Base-by-base conservation (phyloP, 164 flowering plant genomes). In the Umbellularia californica region DNA sequence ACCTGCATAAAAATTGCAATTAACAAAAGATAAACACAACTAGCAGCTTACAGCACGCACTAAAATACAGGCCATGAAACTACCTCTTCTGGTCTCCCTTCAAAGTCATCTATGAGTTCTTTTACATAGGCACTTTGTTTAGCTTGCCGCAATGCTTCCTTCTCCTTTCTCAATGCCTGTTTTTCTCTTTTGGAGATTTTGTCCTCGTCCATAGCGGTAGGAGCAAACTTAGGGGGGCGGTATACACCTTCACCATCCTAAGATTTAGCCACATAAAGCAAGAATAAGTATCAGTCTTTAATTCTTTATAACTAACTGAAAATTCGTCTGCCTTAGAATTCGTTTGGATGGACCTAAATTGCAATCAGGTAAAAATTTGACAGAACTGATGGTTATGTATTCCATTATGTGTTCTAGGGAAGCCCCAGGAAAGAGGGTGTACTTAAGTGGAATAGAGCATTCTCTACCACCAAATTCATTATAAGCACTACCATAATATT, bases 1-100 rank as follows among this genome's bases (percentile, higher is more conserved):
- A 91, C 75, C 98, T 95, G 90, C 30, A 72, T 19, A 58, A 30
- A 23, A 65, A 25, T n/a, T 17, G 13, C 10, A 35, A 15, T 52
- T 50, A 80, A 65, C 28, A 27, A 24, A 20, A 73, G 20, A 22
- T 12, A n/a, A 33, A 72, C 24, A 62, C 41, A 10, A 23, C 52
- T 24, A 72, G 5, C 14, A 69, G 2, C 19, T 33, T 67, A 33
- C 27, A 25, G 25, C 25, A 52, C 20, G 1, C 41, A 41, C 6
- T 13, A 74, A 15, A 78, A 51, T 15, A 72, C 19, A 41, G 76
- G 33, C 64, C 64, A 13, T 78, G 51, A 71, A 83, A 87, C 68
- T 28, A 94, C 99, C 93, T 95, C 99, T 79, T 93, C 96, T 50
- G 99, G 99, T 83, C 82, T 88, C 23, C 92, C 99, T 77, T 90